Conservation (phyloP, 2,329 filamentous ascomycete genomes). For the Thelonectria discophora region DNA sequence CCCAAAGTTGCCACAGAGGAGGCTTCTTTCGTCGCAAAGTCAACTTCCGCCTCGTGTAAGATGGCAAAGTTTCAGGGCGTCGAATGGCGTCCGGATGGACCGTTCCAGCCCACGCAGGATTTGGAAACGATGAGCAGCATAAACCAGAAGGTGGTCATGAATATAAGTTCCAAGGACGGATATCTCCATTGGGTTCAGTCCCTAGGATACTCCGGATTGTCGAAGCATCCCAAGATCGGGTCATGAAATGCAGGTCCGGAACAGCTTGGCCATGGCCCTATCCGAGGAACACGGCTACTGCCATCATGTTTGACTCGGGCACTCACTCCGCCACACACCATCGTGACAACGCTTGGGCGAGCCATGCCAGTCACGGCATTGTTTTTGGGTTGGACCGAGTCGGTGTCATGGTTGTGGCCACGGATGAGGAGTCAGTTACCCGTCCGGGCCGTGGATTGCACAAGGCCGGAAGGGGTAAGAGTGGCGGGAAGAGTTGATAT, state of each 20-base stretch:
- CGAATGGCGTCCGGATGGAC: background rate
- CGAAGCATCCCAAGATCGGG: no score
- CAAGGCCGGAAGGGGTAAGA: slow-evolving; percentile 10
- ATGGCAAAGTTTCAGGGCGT: background rate
- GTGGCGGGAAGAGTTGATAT: slow-evolving; percentile 1
- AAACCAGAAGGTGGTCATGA: no score
- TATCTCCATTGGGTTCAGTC: no score
- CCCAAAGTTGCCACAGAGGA: background rate
- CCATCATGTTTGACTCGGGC: no score
- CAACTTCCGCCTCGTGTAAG: background rate
- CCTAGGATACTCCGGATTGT: no score
- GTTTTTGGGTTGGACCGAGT: background rate
- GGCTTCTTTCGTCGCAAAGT: background rate
- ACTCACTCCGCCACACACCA: background rate
- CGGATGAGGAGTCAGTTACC: background rate
- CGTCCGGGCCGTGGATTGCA: background rate
- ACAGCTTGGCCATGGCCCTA: no score
- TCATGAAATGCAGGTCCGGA: no score
- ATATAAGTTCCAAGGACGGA: no score
- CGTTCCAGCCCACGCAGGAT: background rate
- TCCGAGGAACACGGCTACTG: no score
- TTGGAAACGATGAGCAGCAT: no score
- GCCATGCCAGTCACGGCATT: background rate
- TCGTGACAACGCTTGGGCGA: background rate
- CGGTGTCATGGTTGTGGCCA: background rate